phyloP scores from a whole-genome alignment of 1,284 basidiomycete species.

The Naganishia liquefaciens region DNA sequence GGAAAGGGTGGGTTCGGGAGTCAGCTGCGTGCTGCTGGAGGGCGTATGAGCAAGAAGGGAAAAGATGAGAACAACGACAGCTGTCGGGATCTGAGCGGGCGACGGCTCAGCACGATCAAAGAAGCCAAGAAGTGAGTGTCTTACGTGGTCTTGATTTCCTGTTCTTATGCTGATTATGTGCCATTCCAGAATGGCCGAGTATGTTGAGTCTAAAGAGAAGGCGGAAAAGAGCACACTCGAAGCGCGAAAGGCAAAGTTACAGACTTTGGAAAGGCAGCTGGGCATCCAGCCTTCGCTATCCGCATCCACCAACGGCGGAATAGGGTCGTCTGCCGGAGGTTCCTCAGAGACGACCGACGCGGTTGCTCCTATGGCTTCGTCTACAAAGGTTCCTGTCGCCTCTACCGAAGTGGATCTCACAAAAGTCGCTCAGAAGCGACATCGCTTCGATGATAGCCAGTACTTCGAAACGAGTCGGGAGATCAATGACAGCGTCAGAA shows the following conservation, averaged over 20 bases:
- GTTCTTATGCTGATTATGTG: neutral
- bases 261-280: conserved; percentile 76
- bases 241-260: conserved; percentile 79
- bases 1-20: conserved; percentile 98
- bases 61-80: conserved; percentile 82
- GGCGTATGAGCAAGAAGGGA: conserved; percentile 95
- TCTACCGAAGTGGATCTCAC: conserved; percentile 51
- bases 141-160: neutral
- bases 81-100: conserved; percentile 87
- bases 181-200: conserved; percentile 72
- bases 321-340: conserved; percentile 7
- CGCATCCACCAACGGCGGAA: neutral
- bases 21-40: conserved; percentile 92
- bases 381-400: conserved; percentile 15
- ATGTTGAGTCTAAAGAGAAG: conserved; percentile 80
- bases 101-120: conserved; percentile 88
- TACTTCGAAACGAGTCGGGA: conserved; percentile 90
- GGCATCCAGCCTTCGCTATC: conserved; percentile 60
- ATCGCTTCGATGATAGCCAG: conserved; percentile 86
- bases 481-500: conserved; percentile 88
- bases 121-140: conserved; percentile 81
- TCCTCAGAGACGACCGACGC: conserved; percentile 11
- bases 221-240: conserved; percentile 77
- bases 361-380: conserved; percentile 10
- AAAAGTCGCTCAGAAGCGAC: conserved; percentile 69